These are phyloP conservation scores for Xylaria sp. DNA, from an alignment of 2,329 filamentous ascomycete genomes.

Conservation along the genomic window DNA sequence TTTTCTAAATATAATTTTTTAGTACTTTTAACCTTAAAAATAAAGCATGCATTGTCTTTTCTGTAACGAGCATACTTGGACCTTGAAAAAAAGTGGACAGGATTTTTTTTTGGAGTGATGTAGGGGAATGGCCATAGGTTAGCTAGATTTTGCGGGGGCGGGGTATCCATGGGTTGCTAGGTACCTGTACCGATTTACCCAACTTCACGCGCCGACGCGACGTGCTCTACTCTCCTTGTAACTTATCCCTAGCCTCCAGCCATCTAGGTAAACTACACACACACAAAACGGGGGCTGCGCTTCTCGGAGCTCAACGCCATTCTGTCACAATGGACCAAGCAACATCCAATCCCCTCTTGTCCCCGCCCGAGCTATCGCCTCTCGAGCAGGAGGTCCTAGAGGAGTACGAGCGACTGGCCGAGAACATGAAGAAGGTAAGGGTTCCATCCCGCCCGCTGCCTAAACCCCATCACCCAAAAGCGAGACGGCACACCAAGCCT, in stretches of 20 bases:
- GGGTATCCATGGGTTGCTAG: not conserved
- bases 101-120: no score
- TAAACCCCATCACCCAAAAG: not conserved
- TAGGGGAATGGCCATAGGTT: no score
- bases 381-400: slow-evolving; percentile 94
- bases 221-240: no score
- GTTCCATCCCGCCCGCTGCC: not conserved
- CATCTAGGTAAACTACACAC: not conserved
- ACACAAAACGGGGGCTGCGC: not conserved
- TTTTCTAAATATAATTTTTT: no score
- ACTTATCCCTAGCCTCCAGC: not conserved
- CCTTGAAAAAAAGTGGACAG: no score
- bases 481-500: not conserved
- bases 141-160: not conserved
- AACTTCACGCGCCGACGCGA: no score
- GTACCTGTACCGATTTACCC: no score
- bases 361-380: slow-evolving; percentile 67
- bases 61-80: no score
- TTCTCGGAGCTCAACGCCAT: not conserved
- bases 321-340: slow-evolving; percentile 23
- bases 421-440: slow-evolving; percentile 86
- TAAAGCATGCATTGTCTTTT: no score
- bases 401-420: slow-evolving; percentile 85
- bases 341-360: slow-evolving; percentile 33
- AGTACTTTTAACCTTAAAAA: no score